Evolutionary conservation across 768 basidiomycete genomes (phyloP).

Genomic region (Tricholoma matsutake): DNA sequence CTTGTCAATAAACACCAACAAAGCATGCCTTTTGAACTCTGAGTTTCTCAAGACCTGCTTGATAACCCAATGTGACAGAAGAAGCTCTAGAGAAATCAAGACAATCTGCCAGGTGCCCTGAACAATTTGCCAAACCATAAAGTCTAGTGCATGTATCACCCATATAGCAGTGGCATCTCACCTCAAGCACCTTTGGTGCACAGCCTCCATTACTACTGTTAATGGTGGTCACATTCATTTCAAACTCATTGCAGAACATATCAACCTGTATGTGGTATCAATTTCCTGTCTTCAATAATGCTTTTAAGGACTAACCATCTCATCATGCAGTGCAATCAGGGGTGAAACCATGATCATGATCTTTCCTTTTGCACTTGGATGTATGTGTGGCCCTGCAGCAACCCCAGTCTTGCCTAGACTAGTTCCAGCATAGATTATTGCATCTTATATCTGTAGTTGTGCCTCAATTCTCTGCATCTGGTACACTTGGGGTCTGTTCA

Average conservation of each 20-base stretch:
- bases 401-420: slow-evolving; percentile 39
- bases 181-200: too few relatives aligned
- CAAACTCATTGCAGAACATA: too few relatives aligned
- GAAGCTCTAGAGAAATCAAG: slow-evolving; percentile 33
- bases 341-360: slow-evolving; percentile 38
- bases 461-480: too few relatives aligned
- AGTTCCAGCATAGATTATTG: slow-evolving; percentile 21
- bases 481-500: too few relatives aligned
- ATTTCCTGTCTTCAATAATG: too few relatives aligned
- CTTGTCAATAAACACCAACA: slow-evolving; percentile 30
- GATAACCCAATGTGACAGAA: slow-evolving; percentile 24
- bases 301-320: too few relatives aligned
- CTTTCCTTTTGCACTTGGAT: slow-evolving; percentile 25
- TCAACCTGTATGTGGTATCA: too few relatives aligned
- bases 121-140: slow-evolving; percentile 22
- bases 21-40: slow-evolving; percentile 8
- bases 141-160: too few relatives aligned
- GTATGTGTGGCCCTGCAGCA: too few relatives aligned
- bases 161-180: too few relatives aligned
- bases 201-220: too few relatives aligned
- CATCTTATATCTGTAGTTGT: too few relatives aligned
- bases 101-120: slow-evolving; percentile 25
- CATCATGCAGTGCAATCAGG: slow-evolving; percentile 36
- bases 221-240: background rate
- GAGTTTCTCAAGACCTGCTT: slow-evolving; percentile 21